Conservation (phyloP, 2,329 filamentous ascomycete genomes). For the Huntiella omanensis region DNA sequence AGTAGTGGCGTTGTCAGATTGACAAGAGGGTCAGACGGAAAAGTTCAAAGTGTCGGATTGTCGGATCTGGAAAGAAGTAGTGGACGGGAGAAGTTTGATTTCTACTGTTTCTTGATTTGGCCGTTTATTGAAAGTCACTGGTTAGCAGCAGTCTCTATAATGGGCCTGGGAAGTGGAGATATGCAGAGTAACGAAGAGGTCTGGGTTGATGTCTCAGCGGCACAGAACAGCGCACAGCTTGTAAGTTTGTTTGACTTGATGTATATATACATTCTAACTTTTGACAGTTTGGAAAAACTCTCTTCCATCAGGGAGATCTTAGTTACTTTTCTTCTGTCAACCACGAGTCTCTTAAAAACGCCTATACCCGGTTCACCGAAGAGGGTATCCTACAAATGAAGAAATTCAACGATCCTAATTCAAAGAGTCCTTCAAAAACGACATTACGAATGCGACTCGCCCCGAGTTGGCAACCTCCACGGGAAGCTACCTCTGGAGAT, state of each 20-base stretch:
- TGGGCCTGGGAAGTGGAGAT: conserved; percentile 41
- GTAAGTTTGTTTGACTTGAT: conserved; percentile 25
- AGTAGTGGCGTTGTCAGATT: conserved; percentile 58
- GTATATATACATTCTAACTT: not conserved
- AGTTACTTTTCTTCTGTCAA: conserved; percentile 98
- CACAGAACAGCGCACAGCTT: conserved; percentile 65
- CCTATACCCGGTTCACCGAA: conserved; percentile 72
- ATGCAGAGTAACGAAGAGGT: conserved; percentile 33
- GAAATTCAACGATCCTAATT: conserved; percentile 40
- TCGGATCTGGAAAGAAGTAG: conserved; percentile 55
- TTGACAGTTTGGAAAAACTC: conserved; percentile 66
- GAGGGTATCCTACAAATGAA: conserved; percentile 70
- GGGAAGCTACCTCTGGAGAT: conserved; percentile 40
- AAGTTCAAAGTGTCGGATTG: conserved; percentile 52
- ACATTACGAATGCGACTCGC: conserved; percentile 48
- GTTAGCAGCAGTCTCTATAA: conserved; percentile 73
- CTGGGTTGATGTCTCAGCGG: conserved; percentile 59
- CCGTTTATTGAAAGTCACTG: conserved; percentile 91
- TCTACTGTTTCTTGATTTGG: conserved; percentile 98
- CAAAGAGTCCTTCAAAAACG: conserved; percentile 23
- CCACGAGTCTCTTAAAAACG: conserved; percentile 91
- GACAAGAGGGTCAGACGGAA: conserved; percentile 16
- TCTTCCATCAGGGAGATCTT: conserved; percentile 93
- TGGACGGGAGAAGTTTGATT: conserved; percentile 89
- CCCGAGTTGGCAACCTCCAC: conserved; percentile 52